A percentile compares a stretch with the other conserved stretches of the same genome.
These are phyloP conservation scores for Arabis hirsuta DNA, from an alignment of 345 rosid genomes.

Conservation along the genomic window DNA sequence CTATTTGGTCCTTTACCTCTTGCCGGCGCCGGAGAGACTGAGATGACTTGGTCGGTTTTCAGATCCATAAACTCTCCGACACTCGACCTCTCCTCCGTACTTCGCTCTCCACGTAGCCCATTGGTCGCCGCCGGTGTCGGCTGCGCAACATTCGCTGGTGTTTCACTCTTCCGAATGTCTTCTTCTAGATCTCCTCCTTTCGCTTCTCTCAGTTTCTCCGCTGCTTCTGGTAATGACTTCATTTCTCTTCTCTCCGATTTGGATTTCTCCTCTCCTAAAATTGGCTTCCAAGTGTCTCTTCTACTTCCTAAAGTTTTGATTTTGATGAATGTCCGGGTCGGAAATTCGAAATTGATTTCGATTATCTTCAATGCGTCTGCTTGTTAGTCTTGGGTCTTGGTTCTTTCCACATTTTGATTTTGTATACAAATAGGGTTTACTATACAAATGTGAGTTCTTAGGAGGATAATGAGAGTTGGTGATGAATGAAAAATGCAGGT, in stretches of 20 bases:
- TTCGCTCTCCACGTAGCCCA: conserved; percentile 40
- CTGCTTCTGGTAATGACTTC: conserved; percentile 30
- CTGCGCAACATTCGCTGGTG: conserved; percentile 44
- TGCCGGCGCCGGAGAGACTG: conserved; percentile 36
- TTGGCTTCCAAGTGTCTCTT: neutral
- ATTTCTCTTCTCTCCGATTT: conserved; percentile 28
- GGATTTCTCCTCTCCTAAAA: neutral
- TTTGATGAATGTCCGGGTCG: conserved; percentile 22
- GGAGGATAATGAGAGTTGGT: conserved; percentile 23
- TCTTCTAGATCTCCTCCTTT: conserved; percentile 46
- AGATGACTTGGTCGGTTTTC: conserved; percentile 44
- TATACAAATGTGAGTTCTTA: conserved; percentile 17
- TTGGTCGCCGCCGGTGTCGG: conserved; percentile 44
- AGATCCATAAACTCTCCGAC: conserved; percentile 43
- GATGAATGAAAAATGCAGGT: conserved; percentile 46
- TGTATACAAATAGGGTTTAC: neutral
- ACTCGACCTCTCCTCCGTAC: conserved; percentile 39
- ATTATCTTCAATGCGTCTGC: neutral
- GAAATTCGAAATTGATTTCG: neutral
- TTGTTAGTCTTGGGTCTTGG: conserved; percentile 14
- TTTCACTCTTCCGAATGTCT: conserved; percentile 42
- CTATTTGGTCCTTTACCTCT: conserved; percentile 5
- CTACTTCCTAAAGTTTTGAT: conserved; percentile 20
- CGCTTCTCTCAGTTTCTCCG: conserved; percentile 47
- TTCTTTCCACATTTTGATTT: neutral